phyloP scores from a whole-genome alignment of 805 yeast genomes.

The Candida pseudofarinosa region DNA sequence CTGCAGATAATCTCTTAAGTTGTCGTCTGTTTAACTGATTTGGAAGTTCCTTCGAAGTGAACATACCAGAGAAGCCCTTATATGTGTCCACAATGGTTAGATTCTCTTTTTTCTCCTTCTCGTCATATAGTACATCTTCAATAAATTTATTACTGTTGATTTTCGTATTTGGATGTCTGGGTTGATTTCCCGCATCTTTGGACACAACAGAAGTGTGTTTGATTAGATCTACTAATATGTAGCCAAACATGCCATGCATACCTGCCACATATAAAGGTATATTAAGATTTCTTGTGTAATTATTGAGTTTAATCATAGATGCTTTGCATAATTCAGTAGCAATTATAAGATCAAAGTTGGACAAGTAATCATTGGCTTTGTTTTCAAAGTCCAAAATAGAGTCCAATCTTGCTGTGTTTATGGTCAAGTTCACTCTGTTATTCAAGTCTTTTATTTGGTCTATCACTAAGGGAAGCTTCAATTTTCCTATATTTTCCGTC shows the following conservation, averaged over 20 bases:
- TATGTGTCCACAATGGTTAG: conserved; percentile 37
- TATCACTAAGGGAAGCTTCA: conserved; percentile 52
- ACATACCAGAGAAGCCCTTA: conserved; percentile 30
- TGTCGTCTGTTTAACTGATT: conserved; percentile 42
- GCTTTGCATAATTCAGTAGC: conserved; percentile 58
- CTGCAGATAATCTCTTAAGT: conserved; percentile 49
- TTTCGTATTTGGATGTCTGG: conserved; percentile 40
- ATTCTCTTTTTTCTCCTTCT: conserved; percentile 40
- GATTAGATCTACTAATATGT: conserved; percentile 73
- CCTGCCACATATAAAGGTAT: conserved; percentile 69
- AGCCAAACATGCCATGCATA: conserved; percentile 79
- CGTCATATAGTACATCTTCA: conserved; percentile 23
- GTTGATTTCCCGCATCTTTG: conserved; percentile 44
- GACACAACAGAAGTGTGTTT: conserved; percentile 54
- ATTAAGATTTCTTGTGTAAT: conserved; percentile 47
- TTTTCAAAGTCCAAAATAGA: conserved; percentile 13
- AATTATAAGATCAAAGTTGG: conserved; percentile 63
- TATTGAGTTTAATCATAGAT: conserved; percentile 48
- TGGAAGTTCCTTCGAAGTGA: conserved; percentile 33
- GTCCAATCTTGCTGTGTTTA: conserved; percentile 30
- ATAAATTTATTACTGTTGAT: conserved; percentile 45
- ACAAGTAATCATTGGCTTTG: conserved; percentile 32
- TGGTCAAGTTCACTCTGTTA: conserved; percentile 63
- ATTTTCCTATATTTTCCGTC: conserved; percentile 50
- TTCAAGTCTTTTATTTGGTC: conserved; percentile 68